These are phyloP conservation scores for Lentinus brumalis DNA, from an alignment of 768 basidiomycete genomes.

Conservation along the genomic window DNA sequence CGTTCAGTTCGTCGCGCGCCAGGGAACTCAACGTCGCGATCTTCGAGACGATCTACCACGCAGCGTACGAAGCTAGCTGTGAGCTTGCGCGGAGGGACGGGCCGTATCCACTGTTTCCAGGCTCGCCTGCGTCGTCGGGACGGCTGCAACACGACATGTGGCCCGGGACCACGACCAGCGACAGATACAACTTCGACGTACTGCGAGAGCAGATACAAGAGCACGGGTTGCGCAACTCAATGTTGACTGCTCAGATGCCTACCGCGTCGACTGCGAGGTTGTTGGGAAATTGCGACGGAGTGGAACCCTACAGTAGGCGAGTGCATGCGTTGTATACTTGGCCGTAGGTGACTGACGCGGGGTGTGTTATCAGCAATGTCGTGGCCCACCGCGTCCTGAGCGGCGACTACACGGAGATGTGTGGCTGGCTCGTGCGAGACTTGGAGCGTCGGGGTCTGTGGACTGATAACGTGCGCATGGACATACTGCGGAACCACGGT, in stretches of 20 bases:
- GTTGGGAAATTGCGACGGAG: too few relatives aligned
- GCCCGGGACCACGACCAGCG: not conserved
- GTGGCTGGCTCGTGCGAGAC: too few relatives aligned
- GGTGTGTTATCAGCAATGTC: too few relatives aligned
- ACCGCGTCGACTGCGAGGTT: not conserved
- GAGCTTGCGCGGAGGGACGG: not conserved
- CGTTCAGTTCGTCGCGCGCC: not conserved
- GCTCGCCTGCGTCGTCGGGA: not conserved
- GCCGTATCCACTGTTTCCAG: not conserved
- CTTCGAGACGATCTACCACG: not conserved
- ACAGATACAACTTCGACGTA: not conserved
- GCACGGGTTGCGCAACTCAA: not conserved
- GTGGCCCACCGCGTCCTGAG: too few relatives aligned
- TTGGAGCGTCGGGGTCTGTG: too few relatives aligned
- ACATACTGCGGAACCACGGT: too few relatives aligned
- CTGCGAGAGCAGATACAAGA: not conserved
- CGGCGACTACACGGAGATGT: too few relatives aligned
- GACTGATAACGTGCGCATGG: too few relatives aligned
- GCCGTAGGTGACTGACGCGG: too few relatives aligned
- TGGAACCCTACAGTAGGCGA: too few relatives aligned
- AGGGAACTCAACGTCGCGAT: not conserved
- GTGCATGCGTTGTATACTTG: too few relatives aligned
- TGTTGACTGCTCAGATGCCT: not conserved
- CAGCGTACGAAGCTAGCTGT: not conserved
- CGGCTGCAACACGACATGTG: not conserved